Base-by-base conservation (phyloP, 1,284 basidiomycete species). In the Trametes hirsuta region DNA sequence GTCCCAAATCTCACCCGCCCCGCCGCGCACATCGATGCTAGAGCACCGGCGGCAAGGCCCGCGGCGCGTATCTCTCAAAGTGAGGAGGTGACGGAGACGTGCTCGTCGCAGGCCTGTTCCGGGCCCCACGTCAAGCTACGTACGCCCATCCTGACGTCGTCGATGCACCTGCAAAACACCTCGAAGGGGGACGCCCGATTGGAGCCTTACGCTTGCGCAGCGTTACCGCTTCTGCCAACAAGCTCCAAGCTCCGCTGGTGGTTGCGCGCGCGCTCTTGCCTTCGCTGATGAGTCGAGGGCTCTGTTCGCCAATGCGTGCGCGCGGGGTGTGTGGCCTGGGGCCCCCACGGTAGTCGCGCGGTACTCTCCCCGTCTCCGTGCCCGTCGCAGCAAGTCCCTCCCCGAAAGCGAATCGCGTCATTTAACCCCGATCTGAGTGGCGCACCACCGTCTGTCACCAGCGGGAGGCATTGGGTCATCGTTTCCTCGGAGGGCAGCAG, bases 201-300 rank as follows among this genome's bases (percentile, higher is more conserved):
- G 47, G 37, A 30, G 35, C 34, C 22, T 36, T 37, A 41, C 37
- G 42, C 35, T 21, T 48, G 48, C 53, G 54, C 59, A 53, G 47
- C 52, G 50, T 30, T 30, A 4, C 30, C 8, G 47, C 42, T 45
- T 49, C 47, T 47, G 37, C 2, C 22, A 36, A 55, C 53, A 63
- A 59, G 53, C 62, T 63, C 58, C 58, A 59, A 57, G 51, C 58
- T 63, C 62, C 62, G 62, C 41, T 54, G 8, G 30, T 5, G 5
- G 40, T 18, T 21, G 39, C 39, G 44, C 46, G 49, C 46, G 53
- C 51, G 50, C 46, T 25, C 24, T 25, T 52, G 58, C 53, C 48
- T 49, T 54, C 55, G 58, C 59, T 46, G 59, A 59, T 51, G 63
- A 55, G 59, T 64, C 59, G 63, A 61, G 59, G 63, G 59, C 63